A percentile compares a stretch with the other conserved stretches of the same genome.
phyloP scores from a whole-genome alignment of 768 basidiomycete genomes.

The Lyophyllum atratum region DNA sequence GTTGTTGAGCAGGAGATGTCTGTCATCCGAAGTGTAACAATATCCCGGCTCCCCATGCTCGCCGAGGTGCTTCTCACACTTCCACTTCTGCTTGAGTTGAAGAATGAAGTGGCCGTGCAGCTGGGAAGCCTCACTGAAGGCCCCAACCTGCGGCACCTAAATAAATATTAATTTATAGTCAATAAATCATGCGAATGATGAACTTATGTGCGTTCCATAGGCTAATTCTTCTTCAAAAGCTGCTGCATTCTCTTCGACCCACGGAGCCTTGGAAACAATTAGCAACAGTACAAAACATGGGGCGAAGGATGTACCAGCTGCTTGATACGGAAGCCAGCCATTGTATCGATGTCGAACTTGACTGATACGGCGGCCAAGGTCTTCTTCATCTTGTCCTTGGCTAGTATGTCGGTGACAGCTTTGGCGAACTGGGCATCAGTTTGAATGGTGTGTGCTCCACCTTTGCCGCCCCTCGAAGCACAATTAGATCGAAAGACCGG shows the following conservation, averaged over 20 bases:
- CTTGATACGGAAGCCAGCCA: constrained; percentile 20
- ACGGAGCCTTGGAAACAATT: background rate
- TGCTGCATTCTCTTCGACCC: background rate
- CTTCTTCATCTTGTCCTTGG: constrained; percentile 13
- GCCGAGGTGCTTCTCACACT: constrained; percentile 16
- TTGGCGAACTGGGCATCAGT: constrained; percentile 14
- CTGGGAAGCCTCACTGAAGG: constrained; percentile 12
- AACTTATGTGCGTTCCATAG: constrained; percentile 15
- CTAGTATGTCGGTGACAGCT: constrained; percentile 5
- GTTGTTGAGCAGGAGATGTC: constrained; percentile 1
- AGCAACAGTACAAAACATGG: background rate
- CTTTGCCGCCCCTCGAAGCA: constrained; percentile 9
- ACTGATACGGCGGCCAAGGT: constrained; percentile 3
- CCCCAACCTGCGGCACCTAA: constrained; percentile 17
- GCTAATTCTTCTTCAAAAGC: constrained; percentile 15
- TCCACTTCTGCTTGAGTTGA: constrained; percentile 16
- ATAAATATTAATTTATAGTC: background rate
- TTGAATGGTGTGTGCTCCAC: constrained; percentile 7
- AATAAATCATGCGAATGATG: background rate
- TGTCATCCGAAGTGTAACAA: constrained; percentile 9
- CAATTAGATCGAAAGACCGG: background rate
- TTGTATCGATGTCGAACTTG: constrained; percentile 23
- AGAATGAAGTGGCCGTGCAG: constrained; percentile 13
- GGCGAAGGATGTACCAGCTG: constrained; percentile 11
- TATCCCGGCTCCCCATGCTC: constrained; percentile 20